Evolutionary conservation across 1,284 basidiomycete genomes (phyloP).

Genomic region (Ustilago tritici): DNA sequence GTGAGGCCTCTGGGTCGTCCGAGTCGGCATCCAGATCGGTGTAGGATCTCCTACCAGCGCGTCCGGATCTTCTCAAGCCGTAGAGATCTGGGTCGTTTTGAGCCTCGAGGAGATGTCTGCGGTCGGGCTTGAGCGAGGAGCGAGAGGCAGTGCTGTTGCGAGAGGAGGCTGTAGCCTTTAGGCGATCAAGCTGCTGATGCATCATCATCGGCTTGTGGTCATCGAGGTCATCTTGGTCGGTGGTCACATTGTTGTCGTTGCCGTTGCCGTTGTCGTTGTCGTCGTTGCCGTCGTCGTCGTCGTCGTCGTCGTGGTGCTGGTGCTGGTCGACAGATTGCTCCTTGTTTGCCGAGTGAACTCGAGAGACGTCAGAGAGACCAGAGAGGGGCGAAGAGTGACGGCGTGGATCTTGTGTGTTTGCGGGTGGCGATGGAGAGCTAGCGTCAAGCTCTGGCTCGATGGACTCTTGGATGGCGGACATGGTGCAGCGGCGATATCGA

Average conservation of each 20-base stretch:
- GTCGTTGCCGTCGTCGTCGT: conserved; percentile 14
- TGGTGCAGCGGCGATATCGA: neutral
- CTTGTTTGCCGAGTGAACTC: conserved; percentile 7
- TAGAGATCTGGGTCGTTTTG: conserved; percentile 68
- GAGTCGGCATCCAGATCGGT: conserved; percentile 40
- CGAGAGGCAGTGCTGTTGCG: conserved; percentile 43
- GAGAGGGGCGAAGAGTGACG: conserved; percentile 48
- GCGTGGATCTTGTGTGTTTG: conserved; percentile 22
- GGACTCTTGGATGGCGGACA: conserved; percentile 19
- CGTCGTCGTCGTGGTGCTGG: conserved; percentile 1
- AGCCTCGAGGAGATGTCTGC: conserved; percentile 52
- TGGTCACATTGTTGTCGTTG: neutral
- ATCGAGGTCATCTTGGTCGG: conserved; percentile 14
- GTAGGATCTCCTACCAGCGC: conserved; percentile 61
- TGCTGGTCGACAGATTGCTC: conserved; percentile 13
- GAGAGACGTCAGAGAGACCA: conserved; percentile 41
- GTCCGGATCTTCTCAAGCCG: conserved; percentile 70
- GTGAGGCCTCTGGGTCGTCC: conserved; percentile 34
- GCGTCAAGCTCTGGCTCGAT: conserved; percentile 24
- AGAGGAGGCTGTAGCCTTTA: conserved; percentile 32
- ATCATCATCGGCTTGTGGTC: conserved; percentile 15
- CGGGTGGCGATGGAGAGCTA: conserved; percentile 8
- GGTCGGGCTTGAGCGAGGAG: conserved; percentile 47
- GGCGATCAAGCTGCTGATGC: conserved; percentile 44
- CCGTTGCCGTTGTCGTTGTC: neutral